Base-by-base conservation (phyloP, 2,329 filamentous ascomycete species). In the Paraconiothyrium brasiliense region DNA sequence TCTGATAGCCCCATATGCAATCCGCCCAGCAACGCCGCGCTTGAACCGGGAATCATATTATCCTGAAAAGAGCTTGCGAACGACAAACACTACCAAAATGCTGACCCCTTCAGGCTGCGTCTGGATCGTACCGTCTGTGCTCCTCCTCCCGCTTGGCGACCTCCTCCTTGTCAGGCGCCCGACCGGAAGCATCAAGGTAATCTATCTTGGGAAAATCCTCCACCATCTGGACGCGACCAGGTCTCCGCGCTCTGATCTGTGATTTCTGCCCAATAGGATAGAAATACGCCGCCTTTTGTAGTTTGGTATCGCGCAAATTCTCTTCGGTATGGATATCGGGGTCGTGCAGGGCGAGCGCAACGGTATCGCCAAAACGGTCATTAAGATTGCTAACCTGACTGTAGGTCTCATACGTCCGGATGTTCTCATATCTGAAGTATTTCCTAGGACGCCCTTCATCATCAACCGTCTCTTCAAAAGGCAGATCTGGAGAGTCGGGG, bases 351-450 rank as follows among this genome's bases (percentile, higher is more conserved):
- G 86, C 85, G 52, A 90, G 58, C 1, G 86, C 87, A 37, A 89
- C 78, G 1, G 76, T 79, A 57, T 89, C 85, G 61, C 82, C 83
- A 67, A 85, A 87, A 35, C 82, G 81, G 60, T 86, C 81, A 6
- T 83, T 79, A 2, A 81, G 78, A 62, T 84, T 82, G 50, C 84
- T 80, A 5, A 79, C 76, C 69, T 88, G 86, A 27, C 82, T 79
- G 57, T 80, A 83, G 1, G 87, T 88, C 62, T 87, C 86, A 74
- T 89, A 90, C n/a, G 83, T 86, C 41, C 87, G 85, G 24, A 86
- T 71, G 58, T 85, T 84, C 57, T 86, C 83, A 75, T 82, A 88
- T 56, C 83, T 84, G 78, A 87, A 86, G 69, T 77, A 81, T 76
- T 78, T 88, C 84, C 55, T 70, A 13, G 70, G 71, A 11, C 85